Evolutionary conservation across 352 stramenopile species (phyloP), one percentile per base, ranked within the genome.

Genomic region (Hyaloperonospora arabidopsidis): DNA sequence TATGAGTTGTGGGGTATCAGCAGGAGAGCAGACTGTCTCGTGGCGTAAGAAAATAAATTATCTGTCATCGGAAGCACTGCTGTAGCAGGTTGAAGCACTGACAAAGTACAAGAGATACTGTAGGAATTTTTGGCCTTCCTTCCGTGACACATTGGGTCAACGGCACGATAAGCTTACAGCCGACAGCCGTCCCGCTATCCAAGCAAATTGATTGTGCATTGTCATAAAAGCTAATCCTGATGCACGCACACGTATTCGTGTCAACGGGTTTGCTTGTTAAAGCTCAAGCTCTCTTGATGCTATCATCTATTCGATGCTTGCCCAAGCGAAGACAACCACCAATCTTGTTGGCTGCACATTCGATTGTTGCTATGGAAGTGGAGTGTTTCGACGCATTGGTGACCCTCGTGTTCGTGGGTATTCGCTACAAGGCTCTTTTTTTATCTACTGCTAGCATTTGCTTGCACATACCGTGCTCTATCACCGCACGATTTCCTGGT

Each of bases 1-100:
- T 90, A 79, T n/a, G n/a, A n/a, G n/a, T n/a, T n/a, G 74, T 89
- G 48, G 90, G 64, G 35, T 82, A 90, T 47, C 75, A 89, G 52
- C 84, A 86, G 50, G 76, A 86, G 32, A 89, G 79, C 38, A 93
- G 54, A 1, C 79, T 75, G 88, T 70, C 38, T 93, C 82, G 4
- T 79, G 82, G 23, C 82, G 76, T 38, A 93, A 23, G 45, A 90
- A 90, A 19, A 93, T 68, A 22, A 93, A 68, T 40, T 78, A 89
- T 45, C 88, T 79, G 38, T 88, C 82, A 8, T 78, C 82, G 39
- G 90, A 63, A 13, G 75, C 71, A 32, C 77, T 89, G 52, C 82
- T 90, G 29, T 79, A 71, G 65, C 69, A 84, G 49, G 78, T 88
- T 4, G 77, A 81, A 35, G 62, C 61, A 57, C 87, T 72, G 3